A percentile compares a stretch with the other conserved stretches of the same genome.
Conservation (phyloP, 2,329 filamentous ascomycete species). For the Diaporthe humulicola region DNA sequence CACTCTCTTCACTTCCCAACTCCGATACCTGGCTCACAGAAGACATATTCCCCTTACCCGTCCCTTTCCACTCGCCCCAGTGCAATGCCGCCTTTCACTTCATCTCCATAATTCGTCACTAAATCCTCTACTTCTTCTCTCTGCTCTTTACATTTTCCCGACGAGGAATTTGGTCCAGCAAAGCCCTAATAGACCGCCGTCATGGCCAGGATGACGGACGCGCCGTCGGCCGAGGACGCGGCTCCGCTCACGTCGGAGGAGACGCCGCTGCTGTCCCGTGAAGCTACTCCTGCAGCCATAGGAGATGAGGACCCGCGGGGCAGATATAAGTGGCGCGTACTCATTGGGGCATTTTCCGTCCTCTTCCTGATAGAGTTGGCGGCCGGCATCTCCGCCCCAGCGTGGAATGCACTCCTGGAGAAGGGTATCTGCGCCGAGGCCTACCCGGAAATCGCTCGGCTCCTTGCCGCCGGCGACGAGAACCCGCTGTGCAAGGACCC, state of each 20-base stretch:
- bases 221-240: conserved; percentile 17
- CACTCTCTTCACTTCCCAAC: neutral
- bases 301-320: conserved; percentile 37
- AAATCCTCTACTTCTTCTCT: neutral
- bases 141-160: neutral
- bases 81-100: neutral
- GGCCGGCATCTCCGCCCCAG: conserved; percentile 50
- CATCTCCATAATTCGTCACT: neutral
- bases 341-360: conserved; percentile 48
- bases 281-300: neutral
- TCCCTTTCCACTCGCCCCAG: neutral
- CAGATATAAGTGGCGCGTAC: conserved; percentile 44
- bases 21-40: neutral
- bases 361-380: conserved; percentile 60
- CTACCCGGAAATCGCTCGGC: conserved; percentile 56
- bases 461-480: conserved; percentile 50
- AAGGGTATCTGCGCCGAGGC: conserved; percentile 65
- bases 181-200: neutral
- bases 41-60: neutral
- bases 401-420: conserved; percentile 65
- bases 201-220: neutral
- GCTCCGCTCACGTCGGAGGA: neutral
- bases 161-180: neutral
- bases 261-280: conserved; percentile 19
- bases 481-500: conserved; percentile 61